These are phyloP conservation scores for Juglanconis oblonga DNA, from an alignment of 2,329 filamentous ascomycete species.

Conservation along the genomic window DNA sequence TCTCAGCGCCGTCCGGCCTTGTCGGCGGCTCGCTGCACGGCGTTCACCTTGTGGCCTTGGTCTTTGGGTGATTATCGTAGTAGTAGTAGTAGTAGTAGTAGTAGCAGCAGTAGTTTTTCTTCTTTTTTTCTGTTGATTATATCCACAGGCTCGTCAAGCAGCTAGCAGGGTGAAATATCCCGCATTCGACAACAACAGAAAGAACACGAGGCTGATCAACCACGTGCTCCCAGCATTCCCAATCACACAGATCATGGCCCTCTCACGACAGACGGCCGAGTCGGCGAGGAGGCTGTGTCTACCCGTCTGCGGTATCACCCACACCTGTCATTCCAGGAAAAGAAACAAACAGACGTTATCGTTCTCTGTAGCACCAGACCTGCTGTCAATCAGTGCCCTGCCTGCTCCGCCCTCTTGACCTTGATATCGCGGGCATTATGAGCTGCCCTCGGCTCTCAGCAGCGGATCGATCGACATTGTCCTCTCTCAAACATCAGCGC, in stretches of 20 bases:
- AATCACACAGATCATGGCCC: not conserved
- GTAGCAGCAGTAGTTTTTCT: too few species aligned
- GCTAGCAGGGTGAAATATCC: too few species aligned
- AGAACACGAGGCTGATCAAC: not conserved
- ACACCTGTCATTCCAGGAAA: not conserved
- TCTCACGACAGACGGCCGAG: not conserved
- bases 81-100: too few species aligned
- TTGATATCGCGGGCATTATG: too few species aligned
- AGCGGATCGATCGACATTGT: too few species aligned
- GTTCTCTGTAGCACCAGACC: not conserved
- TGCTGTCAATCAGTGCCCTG: not conserved
- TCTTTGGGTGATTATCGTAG: too few species aligned
- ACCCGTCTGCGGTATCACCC: conserved; percentile 1
- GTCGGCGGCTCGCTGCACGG: not conserved
- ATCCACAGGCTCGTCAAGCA: not conserved
- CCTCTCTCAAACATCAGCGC: not conserved
- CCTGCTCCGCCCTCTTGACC: too few species aligned
- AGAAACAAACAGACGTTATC: not conserved
- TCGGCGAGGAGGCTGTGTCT: not conserved
- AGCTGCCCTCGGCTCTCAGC: too few species aligned
- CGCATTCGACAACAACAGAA: too few species aligned
- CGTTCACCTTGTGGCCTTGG: too few species aligned
- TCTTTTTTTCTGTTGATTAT: not conserved
- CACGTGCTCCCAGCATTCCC: not conserved
- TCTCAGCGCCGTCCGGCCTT: not conserved